A percentile compares a stretch with the other conserved stretches of the same genome.
Conservation (phyloP, 2,329 filamentous ascomycete genomes). For the Fusarium guadeloupense region DNA sequence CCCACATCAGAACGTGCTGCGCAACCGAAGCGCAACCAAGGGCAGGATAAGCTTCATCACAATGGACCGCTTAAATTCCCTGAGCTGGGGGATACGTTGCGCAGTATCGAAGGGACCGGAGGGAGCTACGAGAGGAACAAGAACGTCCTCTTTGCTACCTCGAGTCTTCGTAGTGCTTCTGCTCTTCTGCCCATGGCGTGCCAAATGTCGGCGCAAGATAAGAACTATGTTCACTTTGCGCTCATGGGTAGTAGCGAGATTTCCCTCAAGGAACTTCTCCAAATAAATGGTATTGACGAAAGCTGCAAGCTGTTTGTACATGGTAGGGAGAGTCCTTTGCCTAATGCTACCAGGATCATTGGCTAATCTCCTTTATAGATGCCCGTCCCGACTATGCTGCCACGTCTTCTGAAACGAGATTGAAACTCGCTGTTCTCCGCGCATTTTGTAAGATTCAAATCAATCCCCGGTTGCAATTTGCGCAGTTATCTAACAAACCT, state of each 20-base stretch:
- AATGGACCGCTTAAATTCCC: constrained; percentile 76
- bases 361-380: constrained; percentile 58
- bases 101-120: constrained; percentile 63
- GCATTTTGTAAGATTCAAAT: constrained; percentile 68
- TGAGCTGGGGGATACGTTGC: constrained; percentile 70
- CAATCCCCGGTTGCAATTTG: constrained; percentile 6
- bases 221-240: constrained; percentile 82
- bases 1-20: constrained; percentile 11
- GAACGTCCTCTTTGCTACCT: constrained; percentile 82
- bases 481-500: constrained; percentile 11
- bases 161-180: constrained; percentile 76
- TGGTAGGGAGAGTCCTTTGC: constrained; percentile 49
- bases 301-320: constrained; percentile 72
- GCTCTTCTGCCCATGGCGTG: constrained; percentile 84
- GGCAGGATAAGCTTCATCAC: constrained; percentile 59
- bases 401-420: constrained; percentile 74
- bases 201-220: constrained; percentile 76
- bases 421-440: constrained; percentile 70
- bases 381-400: constrained; percentile 78
- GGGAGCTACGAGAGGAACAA: constrained; percentile 65
- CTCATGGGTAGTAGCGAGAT: constrained; percentile 79
- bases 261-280: constrained; percentile 71
- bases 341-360: neutral
- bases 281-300: constrained; percentile 81
- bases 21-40: constrained; percentile 7